Evolutionary conservation across 2,329 filamentous ascomycete genomes (phyloP), one percentile per base, ranked within the genome.

Genomic region (Escovopsis sp.): DNA sequence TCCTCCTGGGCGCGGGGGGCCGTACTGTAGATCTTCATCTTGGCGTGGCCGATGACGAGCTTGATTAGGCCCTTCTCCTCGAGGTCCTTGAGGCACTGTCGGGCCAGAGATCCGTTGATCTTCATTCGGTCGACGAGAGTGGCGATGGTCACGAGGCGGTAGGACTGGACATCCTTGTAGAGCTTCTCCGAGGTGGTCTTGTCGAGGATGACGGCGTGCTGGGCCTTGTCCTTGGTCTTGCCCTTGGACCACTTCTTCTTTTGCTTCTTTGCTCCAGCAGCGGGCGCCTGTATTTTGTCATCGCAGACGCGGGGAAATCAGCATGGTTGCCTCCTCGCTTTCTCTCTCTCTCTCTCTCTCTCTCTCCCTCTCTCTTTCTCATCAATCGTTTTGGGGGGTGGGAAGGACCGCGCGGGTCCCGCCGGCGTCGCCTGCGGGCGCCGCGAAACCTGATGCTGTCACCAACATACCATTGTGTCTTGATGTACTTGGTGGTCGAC

Each of bases 221-320:
- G 84, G 72, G 91, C 89, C 88, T 98, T 98, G 81, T 98, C 91
- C 91, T 98, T 98, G 77, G 98, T 91, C 87, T 68, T 74, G 56
- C 62, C 59, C 60, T 66, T 66, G 48, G 64, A 66, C 65, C 65
- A 67, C 65, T 68, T 67, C 63, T 68, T 67, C 64, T 68, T 68
- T 60, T 67, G 64, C 61, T 68, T 67, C 62, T 66, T 66, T 57
- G 58, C 63, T 63, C 63, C 63, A 56, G 63, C 60, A 57, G 64
- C 63, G 53, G 63, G 61, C 57, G 62, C 62, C 64, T 65, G 48
- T 43, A 37, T 37, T 47, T 24, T 45, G 41, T 39, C 39, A 39
- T 33, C 43, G 42, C 42, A 48, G n/a, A 35, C 31, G 31, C 33
- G 33, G 4, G n/a, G 13, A 13, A 12, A 35, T 36, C 34, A 36